phyloP scores from a whole-genome alignment of 2,329 filamentous ascomycete genomes.

The Helicocarpus griseus region DNA sequence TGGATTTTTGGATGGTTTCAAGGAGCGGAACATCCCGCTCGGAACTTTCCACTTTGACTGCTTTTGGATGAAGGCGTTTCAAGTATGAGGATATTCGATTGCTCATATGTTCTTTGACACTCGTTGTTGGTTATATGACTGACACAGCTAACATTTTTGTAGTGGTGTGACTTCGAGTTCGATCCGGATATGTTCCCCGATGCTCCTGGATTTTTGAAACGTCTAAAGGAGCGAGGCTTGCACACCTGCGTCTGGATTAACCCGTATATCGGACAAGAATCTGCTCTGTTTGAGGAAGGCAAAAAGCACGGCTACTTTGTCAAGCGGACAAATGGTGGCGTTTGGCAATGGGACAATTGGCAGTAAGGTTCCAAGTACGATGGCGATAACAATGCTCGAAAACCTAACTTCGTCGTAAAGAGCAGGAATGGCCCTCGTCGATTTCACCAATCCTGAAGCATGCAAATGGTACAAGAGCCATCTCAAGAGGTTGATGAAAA shows the following conservation, averaged over 20 bases:
- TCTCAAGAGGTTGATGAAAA: conserved; percentile 54
- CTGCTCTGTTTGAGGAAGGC: conserved; percentile 53
- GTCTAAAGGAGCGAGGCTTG: conserved; percentile 54
- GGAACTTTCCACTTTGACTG: conserved; percentile 69
- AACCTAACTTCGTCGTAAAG: neutral
- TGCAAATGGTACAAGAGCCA: conserved; percentile 55
- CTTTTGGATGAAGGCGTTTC: conserved; percentile 58
- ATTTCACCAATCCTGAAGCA: conserved; percentile 64
- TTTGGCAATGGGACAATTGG: conserved; percentile 72
- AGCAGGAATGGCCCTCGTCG: conserved; percentile 63
- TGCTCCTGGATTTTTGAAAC: conserved; percentile 52
- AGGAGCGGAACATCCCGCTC: conserved; percentile 52
- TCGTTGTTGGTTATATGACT: neutral
- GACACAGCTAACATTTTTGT: conserved; percentile 16
- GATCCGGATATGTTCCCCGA: conserved; percentile 60
- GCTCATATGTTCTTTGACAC: too few relatives aligned
- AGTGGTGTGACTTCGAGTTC: conserved; percentile 68
- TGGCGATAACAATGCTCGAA: neutral
- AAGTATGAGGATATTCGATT: too few relatives aligned
- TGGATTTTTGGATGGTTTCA: conserved; percentile 59
- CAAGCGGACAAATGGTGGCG: conserved; percentile 57
- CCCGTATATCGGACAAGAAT: conserved; percentile 62
- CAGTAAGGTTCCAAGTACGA: conserved; percentile 30
- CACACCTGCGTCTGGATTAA: conserved; percentile 71
- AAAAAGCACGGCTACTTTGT: conserved; percentile 58